phyloP scores from a whole-genome alignment of 345 rosid genomes.

The Arabis hirsuta region DNA sequence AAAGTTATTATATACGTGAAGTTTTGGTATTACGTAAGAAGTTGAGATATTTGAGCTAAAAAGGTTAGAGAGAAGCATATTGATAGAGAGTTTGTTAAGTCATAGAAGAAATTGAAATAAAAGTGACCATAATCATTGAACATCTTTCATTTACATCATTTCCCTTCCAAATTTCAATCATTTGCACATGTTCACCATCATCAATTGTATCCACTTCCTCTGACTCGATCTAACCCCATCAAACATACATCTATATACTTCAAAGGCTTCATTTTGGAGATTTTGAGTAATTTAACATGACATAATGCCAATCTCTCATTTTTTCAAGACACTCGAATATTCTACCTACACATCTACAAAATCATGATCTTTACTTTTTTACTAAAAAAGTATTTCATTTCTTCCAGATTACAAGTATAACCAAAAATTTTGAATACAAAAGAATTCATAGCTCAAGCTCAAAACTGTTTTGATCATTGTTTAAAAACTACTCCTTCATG shows the following conservation, averaged over 20 bases:
- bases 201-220: conserved; percentile 36
- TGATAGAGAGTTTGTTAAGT: conserved; percentile 25
- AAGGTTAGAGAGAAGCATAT: conserved; percentile 11
- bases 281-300: neutral
- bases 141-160: conserved; percentile 32
- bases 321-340: neutral
- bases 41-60: conserved; percentile 7
- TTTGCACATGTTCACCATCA: conserved; percentile 43
- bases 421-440: conserved; percentile 5
- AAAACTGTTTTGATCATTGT: conserved; percentile 18
- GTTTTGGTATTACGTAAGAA: conserved; percentile 23
- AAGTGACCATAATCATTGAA: conserved; percentile 39
- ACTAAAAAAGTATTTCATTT: neutral
- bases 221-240: conserved; percentile 36
- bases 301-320: neutral
- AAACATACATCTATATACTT: neutral
- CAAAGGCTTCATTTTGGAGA: neutral
- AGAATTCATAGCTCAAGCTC: conserved; percentile 8
- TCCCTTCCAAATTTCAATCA: conserved; percentile 32
- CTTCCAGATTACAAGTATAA: conserved; percentile 24
- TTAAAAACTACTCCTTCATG: conserved; percentile 24
- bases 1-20: conserved; percentile 24
- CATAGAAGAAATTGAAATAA: conserved; percentile 17
- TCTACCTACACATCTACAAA: neutral
- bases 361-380: neutral